Evolutionary conservation across 306 rosid genomes (phyloP), one percentile per base, ranked within the genome.

Genomic region (Astragalus glycyphyllos): DNA sequence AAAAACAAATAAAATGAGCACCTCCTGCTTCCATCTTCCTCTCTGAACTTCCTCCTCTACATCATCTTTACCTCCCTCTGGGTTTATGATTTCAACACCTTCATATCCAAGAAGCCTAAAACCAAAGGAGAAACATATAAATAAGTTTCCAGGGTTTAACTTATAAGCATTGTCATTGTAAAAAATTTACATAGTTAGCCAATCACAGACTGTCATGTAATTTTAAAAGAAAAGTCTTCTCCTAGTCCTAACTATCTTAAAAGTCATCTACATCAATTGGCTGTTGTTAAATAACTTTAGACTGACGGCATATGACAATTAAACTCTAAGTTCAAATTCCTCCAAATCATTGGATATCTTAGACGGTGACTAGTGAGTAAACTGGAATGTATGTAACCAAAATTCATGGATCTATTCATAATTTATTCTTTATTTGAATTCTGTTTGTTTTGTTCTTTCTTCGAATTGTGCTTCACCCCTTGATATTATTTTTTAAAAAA

Each of bases 1-100:
- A 23, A 2, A 31, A 60, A 56, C 7, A 44, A 42, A 64, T 16
- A 54, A 61, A 69, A 48, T 7, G 38, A 44, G 8, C 53, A 92
- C 98, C 97, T 92, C 97, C 48, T 86, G 83, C 55, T 79, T 90
- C 98, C 98, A 92, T 87, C 98, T 90, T 85, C 98, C 98, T 81
- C 78, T 87, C 15, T 84, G 83, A 74, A 90, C 87, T 85, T 92
- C 98, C 79, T 86, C 96, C 61, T 84, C 97, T 37, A 87, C 97
- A 61, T 92, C 98, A 49, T 90, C 98, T 81, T 90, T 84, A 42
- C 98, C 97, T 64, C 98, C 97, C 14, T 92, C 97, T 12, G 97
- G 98, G 85, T 92, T 90, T 65, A 92, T 88, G 41, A 92, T 96
- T 84, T 92, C 97, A 8, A 92, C 87, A 71, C 97, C 96, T 84